Conservation (phyloP, 179 eudicot genomes). For the Spinacia oleracea region DNA sequence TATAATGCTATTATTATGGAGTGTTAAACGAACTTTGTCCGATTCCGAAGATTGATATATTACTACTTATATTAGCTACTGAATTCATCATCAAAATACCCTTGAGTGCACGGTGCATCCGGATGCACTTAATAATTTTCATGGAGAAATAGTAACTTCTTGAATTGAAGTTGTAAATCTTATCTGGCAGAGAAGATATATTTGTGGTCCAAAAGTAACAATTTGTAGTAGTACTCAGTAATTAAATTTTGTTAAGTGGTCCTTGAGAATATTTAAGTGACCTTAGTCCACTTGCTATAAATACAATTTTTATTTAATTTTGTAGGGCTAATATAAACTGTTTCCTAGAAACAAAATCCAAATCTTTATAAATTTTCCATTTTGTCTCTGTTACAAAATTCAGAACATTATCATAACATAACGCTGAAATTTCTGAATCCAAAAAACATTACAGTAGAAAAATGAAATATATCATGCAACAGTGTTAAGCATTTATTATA, state of each 20-base stretch:
- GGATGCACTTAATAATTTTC: no score
- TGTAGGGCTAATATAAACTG: background rate
- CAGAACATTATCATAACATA: constrained; percentile 7
- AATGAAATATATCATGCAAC: constrained; percentile 12
- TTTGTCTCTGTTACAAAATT: background rate
- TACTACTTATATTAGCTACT: no score
- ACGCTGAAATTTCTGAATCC: constrained; percentile 20
- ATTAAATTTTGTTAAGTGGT: constrained; percentile 12
- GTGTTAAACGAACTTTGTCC: no score
- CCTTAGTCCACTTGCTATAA: constrained; percentile 10
- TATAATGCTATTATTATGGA: no score
- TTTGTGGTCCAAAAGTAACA: constrained; percentile 13
- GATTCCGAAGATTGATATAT: no score
- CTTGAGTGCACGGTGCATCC: no score
- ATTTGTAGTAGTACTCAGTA: background rate
- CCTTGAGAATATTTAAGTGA: constrained; percentile 18
- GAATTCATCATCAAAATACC: no score
- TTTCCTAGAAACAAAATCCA: background rate
- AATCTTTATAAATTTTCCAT: background rate
- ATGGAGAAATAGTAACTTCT: constrained; percentile 13
- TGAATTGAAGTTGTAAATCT: background rate
- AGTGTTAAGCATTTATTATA: constrained; percentile 27
- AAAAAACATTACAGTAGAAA: constrained; percentile 15
- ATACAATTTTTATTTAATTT: background rate
- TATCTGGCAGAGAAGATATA: background rate